Conservation (phyloP, 306 rosid species). For the Fragaria iinumae region DNA sequence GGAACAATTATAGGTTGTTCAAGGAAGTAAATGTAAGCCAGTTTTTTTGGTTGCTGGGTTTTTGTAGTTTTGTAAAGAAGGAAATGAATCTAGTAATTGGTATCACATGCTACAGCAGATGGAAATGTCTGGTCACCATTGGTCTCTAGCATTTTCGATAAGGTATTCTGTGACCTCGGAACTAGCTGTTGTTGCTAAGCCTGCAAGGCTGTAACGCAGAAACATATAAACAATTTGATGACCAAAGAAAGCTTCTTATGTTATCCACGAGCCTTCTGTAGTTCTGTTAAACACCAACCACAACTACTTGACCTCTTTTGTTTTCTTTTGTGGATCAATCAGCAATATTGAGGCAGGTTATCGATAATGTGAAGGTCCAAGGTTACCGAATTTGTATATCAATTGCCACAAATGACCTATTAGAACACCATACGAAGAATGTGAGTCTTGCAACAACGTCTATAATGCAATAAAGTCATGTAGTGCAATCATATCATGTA, state of each 20-base stretch:
- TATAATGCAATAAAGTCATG: background rate
- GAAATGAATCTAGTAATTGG: background rate
- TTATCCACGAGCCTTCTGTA: constrained; percentile 7
- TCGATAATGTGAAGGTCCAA: background rate
- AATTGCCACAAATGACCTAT: background rate
- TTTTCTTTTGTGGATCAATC: background rate
- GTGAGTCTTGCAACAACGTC: background rate
- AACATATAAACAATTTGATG: background rate
- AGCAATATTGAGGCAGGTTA: background rate
- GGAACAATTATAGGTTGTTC: background rate
- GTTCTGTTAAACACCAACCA: background rate
- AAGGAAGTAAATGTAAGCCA: background rate
- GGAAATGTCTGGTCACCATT: background rate
- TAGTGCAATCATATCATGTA: background rate
- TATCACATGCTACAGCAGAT: background rate
- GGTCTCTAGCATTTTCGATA: background rate
- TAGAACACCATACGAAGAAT: background rate
- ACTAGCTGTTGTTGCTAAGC: background rate
- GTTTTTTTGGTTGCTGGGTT: background rate
- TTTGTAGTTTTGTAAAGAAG: background rate
- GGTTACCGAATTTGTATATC: background rate
- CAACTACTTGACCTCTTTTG: background rate
- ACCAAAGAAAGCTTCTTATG: background rate
- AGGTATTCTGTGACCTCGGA: constrained; percentile 10
- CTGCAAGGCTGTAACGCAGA: constrained; percentile 2